Base-by-base conservation (phyloP, 169 alveolate genomes). In the Cystoisospora suis region DNA sequence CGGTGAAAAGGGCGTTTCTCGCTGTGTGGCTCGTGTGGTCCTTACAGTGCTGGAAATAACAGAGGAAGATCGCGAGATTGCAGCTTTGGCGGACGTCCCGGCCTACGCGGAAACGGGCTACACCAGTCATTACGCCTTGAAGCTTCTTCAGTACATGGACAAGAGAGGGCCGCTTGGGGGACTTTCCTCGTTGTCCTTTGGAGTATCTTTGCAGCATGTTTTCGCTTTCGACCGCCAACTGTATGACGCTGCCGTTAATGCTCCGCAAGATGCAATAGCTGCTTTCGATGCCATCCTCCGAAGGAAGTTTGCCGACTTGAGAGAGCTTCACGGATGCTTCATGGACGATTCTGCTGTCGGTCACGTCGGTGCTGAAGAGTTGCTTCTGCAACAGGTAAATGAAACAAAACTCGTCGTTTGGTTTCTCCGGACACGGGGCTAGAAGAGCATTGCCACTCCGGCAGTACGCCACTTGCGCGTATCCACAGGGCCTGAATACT, bases 251-350 rank as follows among this genome's bases (percentile, higher is more conserved):
- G 56, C 83, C 1, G 83, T 72, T 20, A 86, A 69, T 36, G 81
- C 91, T 32, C 91, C 91, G 38, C 91, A 86, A 36, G 91, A 86
- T 75, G 91, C 91, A 32, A 86, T 79, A 34, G 91, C 91, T 4
- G 91, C 91, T n/a, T 86, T 86, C 49, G 91, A 86, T 34, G 91
- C 91, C 9, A 45, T 86, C 29, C 32, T 86, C 34, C 46, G 91
- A n/a, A 70, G 58, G 23, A 86, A 86, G 53, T 86, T 46, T 12
- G 85, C 86, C 0, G 86, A 86, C 38, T 75, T 86, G 42, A 44
- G 86, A 3, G 91, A 86, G 44, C 72, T 17, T 56, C 53, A 72
- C 53, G 83, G 83, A 6, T 72, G 83, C 83, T 72, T 38, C 83
- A 72, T 6, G 58, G 83, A 34, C 83, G 83, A 40, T 1, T n/a